phyloP scores from a whole-genome alignment of 169 alveolate species.

The Plasmodium cynomolgi region DNA sequence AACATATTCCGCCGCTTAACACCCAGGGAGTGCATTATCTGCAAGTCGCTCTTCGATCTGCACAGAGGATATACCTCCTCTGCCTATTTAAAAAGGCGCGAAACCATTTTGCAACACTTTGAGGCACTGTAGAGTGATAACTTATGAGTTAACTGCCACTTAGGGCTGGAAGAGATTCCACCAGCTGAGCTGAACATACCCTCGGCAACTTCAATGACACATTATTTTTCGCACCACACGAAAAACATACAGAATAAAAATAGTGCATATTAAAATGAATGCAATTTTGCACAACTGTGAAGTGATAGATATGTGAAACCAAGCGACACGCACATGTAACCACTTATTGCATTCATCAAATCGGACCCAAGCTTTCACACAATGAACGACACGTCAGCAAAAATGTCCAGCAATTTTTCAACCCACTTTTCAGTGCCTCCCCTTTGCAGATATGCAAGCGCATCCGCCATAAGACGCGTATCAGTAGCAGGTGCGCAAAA shows the following conservation, averaged over 20 bases:
- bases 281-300: neutral
- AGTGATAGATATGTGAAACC: neutral
- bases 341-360: neutral
- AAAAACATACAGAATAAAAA: neutral
- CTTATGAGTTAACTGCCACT: neutral
- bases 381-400: neutral
- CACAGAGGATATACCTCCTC: neutral
- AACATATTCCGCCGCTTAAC: neutral
- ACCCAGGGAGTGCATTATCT: neutral
- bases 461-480: neutral
- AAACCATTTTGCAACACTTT: neutral
- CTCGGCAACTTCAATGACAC: neutral
- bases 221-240: neutral
- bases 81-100: neutral
- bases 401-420: neutral
- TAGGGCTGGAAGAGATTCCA: neutral
- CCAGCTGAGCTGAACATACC: neutral
- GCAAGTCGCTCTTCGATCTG: neutral
- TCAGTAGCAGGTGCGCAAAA: neutral
- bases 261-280: neutral
- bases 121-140: neutral
- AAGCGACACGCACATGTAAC: neutral
- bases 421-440: neutral
- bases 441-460: neutral
- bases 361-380: neutral